Percentiles rank a stretch among this genome's conserved stretches.
phyloP scores from a whole-genome alignment of 306 rosid genomes.

The Trifolium repens region DNA sequence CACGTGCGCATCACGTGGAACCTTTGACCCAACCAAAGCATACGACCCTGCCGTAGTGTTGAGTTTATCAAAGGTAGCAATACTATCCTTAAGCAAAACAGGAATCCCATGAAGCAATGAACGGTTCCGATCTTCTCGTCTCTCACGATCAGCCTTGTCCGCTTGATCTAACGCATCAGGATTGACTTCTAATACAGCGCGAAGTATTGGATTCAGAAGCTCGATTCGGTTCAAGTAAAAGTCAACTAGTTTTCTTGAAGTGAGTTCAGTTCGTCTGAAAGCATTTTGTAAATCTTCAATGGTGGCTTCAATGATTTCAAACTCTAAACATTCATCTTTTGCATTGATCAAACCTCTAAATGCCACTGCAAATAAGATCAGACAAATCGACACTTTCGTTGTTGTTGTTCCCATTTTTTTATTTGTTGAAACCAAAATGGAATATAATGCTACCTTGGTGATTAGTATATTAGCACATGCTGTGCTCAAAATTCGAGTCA shows the following conservation, averaged over 20 bases:
- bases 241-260: constrained; percentile 58
- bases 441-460: not conserved
- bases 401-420: constrained; percentile 6
- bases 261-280: constrained; percentile 46
- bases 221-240: constrained; percentile 52
- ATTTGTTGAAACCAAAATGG: not conserved
- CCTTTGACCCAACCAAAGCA: constrained; percentile 66
- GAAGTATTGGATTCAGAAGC: constrained; percentile 57
- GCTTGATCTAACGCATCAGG: constrained; percentile 71
- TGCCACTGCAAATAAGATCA: not conserved
- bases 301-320: constrained; percentile 58
- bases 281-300: constrained; percentile 59
- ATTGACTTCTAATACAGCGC: constrained; percentile 68
- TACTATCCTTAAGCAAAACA: constrained; percentile 64
- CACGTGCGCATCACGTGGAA: constrained; percentile 65
- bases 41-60: constrained; percentile 68
- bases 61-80: constrained; percentile 58
- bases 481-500: no score
- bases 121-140: constrained; percentile 29
- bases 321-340: constrained; percentile 23
- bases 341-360: constrained; percentile 14
- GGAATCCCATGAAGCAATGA: constrained; percentile 66
- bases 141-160: constrained; percentile 60
- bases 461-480: no score
- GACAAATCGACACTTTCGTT: not conserved